Evolutionary conservation across 768 basidiomycete genomes (phyloP).

Genomic region (Dioszegia aurantiaca): DNA sequence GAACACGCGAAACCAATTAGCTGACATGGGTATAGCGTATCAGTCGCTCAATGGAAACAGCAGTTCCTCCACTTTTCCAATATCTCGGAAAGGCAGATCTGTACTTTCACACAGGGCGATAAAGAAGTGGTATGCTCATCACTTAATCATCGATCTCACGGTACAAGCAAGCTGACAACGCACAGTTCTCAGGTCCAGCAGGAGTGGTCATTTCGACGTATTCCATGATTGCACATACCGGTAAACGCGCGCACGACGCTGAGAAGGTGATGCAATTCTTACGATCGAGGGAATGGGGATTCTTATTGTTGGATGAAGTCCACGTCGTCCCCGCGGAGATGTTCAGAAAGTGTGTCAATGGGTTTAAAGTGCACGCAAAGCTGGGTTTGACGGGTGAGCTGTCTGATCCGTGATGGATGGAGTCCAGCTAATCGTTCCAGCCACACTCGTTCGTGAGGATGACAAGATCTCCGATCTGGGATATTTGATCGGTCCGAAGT

Average conservation of each 20-base stretch:
- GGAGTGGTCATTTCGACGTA: slow-evolving; percentile 99
- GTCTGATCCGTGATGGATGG: no score
- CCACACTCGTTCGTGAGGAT: slow-evolving; percentile 96
- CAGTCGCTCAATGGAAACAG: slow-evolving; percentile 97
- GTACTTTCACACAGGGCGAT: slow-evolving; percentile 92
- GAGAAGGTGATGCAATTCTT: slow-evolving; percentile 99
- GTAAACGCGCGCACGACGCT: slow-evolving; percentile 96
- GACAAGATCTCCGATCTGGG: slow-evolving; percentile 98
- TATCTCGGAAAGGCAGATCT: slow-evolving; percentile 91
- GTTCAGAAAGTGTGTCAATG: slow-evolving; percentile 96
- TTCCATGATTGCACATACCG: slow-evolving; percentile 98
- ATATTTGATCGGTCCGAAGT: slow-evolving; percentile 98
- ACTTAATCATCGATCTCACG: neutral
- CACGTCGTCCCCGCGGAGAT: slow-evolving; percentile 98
- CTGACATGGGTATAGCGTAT: slow-evolving; percentile 45
- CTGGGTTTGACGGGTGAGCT: slow-evolving; percentile 84
- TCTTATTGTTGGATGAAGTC: slow-evolving; percentile 94
- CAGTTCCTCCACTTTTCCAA: slow-evolving; percentile 99
- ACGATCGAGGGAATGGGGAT: slow-evolving; percentile 98
- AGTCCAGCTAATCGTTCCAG: slow-evolving; percentile 53
- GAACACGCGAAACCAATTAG: neutral
- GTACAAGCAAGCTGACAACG: neutral
- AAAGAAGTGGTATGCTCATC: slow-evolving; percentile 75
- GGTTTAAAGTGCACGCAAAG: slow-evolving; percentile 98
- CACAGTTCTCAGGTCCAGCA: slow-evolving; percentile 91